Evolutionary conservation across 371 early-diverging fungal species (phyloP), one percentile per base, ranked within the genome.

Genomic region (Zychaea mexicana): DNA sequence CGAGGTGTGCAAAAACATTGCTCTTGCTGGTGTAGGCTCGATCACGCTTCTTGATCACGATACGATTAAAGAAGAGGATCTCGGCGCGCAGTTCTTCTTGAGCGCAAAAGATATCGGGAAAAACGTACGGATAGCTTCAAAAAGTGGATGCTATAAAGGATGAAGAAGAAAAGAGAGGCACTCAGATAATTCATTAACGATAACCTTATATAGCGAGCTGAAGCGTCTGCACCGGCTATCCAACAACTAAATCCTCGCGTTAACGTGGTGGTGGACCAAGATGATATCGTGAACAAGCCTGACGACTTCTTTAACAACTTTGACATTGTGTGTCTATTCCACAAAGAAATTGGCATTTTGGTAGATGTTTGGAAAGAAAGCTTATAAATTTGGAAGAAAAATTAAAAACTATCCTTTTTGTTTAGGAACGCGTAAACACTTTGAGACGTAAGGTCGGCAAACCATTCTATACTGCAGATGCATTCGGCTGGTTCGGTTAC

Each of bases 1-100:
- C 63, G 98, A 97, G 72, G 83, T 93, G 24, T 83, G 89, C 77
- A 97, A 97, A 73, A 96, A 96, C 73, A 73, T 97, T 54, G 95
- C 93, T 5, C 82, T 97, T 13, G 93, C 96, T 0, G 98, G 98
- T 22, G 76, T 96, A 15, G 96, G 95, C 0, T 72, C 79, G 1
- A 72, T 97, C 22, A 89, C 90, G 0, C 56, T 97, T 0, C 59
- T 87, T 28, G 96, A 95, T 60, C 76, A 81, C 33, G 68, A 70
- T 10, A 46, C 52, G 0, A 92, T 96, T 2, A 70, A 62, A 0
- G 75, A 73, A 30, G 67, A 77, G 24, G 95, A 95, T 61, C 77
- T 96, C n/a, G 92, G 91, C 1, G 77, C 88, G 3, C 94, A 94
- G 60, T 95, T 95, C 66, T 88, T 95, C 39, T 56, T 91, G 17